Evolutionary conservation across 176 grass and related monocot species (phyloP).

Genomic region (Alopecurus myosuroides): DNA sequence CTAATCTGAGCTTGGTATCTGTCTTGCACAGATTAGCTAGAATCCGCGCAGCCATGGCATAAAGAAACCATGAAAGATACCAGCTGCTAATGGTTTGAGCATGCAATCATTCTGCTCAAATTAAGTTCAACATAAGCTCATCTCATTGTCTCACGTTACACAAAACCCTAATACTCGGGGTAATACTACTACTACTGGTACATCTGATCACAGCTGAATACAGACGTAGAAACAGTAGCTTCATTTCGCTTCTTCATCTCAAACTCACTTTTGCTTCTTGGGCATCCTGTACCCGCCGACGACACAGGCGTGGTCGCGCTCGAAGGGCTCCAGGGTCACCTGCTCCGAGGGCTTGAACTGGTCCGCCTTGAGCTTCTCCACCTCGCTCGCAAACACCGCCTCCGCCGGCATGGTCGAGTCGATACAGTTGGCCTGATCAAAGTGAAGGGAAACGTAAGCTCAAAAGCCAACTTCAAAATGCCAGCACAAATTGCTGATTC

Average conservation of each 20-base stretch:
- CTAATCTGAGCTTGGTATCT: too few species aligned
- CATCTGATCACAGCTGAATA: background rate
- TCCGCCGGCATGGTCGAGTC: slow-evolving; percentile 72
- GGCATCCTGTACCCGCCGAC: slow-evolving; percentile 78
- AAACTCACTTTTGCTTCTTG: slow-evolving; percentile 65
- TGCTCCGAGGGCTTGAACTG: slow-evolving; percentile 88
- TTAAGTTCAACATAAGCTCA: background rate
- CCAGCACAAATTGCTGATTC: background rate
- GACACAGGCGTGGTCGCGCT: slow-evolving; percentile 73
- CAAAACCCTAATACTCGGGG: background rate
- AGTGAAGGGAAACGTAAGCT: background rate
- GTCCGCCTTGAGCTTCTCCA: slow-evolving; percentile 84
- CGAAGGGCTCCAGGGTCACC: slow-evolving; percentile 78
- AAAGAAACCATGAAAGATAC: too few species aligned
- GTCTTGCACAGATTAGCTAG: too few species aligned
- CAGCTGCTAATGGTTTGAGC: too few species aligned
- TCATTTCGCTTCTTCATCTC: background rate
- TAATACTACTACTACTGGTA: background rate
- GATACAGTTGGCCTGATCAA: slow-evolving; percentile 68
- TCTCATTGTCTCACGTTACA: background rate
- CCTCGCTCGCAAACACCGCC: slow-evolving; percentile 66
- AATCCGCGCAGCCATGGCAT: too few species aligned
- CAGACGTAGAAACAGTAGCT: too few species aligned
- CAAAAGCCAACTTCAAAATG: background rate
- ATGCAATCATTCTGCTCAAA: background rate